Conservation (phyloP, 805 yeast genomes). For the Alloascoidea hylecoeti region DNA sequence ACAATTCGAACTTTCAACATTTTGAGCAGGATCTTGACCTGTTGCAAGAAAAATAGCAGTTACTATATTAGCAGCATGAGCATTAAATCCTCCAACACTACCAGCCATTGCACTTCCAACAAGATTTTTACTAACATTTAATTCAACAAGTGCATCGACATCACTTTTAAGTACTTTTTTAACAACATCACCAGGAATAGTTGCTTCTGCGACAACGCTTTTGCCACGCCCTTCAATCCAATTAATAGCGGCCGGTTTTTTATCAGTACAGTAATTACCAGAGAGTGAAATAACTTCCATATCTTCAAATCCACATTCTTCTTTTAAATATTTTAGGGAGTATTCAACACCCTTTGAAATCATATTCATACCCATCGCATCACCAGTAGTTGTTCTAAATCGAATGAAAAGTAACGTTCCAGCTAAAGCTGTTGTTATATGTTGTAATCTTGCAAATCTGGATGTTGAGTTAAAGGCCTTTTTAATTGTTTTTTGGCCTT, state of each 20-base stretch:
- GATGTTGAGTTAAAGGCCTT: conserved; percentile 93
- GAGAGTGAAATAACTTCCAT: conserved; percentile 89
- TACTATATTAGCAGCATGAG: conserved; percentile 93
- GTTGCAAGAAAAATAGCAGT: conserved; percentile 91
- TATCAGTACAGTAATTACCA: conserved; percentile 96
- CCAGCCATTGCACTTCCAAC: conserved; percentile 99
- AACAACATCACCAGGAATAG: conserved; percentile 73
- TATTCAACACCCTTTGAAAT: conserved; percentile 95
- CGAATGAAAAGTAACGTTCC: conserved; percentile 82
- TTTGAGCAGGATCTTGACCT: conserved; percentile 99
- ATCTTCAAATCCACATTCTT: conserved; percentile 84
- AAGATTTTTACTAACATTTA: conserved; percentile 79
- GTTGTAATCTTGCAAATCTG: conserved; percentile 89
- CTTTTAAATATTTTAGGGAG: conserved; percentile 72
- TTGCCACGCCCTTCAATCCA: conserved; percentile 99
- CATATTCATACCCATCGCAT: conserved; percentile 99
- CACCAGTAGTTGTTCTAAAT: conserved; percentile 98
- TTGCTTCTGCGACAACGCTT: conserved; percentile 92
- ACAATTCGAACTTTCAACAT: conserved; percentile 95
- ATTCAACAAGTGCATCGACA: conserved; percentile 82
- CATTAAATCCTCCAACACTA: conserved; percentile 93
- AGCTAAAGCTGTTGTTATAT: conserved; percentile 85
- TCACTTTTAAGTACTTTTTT: conserved; percentile 76
- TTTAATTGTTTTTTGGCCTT: conserved; percentile 72
- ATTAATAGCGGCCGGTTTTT: conserved; percentile 94